Evolutionary conservation across 1,139 yeast genomes (phyloP), one percentile per base, ranked within the genome.

Genomic region (Scheffersomyces stambukii): DNA sequence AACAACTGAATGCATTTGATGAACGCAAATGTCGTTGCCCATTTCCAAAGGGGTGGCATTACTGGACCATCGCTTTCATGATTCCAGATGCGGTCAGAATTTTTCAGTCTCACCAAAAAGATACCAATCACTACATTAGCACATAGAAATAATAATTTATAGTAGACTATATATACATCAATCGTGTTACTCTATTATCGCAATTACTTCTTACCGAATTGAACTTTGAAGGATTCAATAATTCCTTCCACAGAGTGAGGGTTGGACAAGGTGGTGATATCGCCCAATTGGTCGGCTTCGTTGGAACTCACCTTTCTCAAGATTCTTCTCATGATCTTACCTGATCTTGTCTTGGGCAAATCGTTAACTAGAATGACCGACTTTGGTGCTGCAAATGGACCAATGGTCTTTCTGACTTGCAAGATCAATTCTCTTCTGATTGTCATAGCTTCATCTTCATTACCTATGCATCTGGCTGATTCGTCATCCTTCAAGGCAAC

Each of bases 301-400:
- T 83, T 76, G 31, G 91, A 75, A 26, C 91, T 79, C 39, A 91
- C 70, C 71, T 91, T 91, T 70, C 98, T 81, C 64, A 91, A 75
- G 48, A 91, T 84, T 70, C 98, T 84, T 74, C 98, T 83, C 95
- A 91, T 89, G 58, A 91, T 89, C 75, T 91, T 91, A 51, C 98
- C 98, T 17, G 96, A 86, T 68, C 98, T 78, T 19, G 98, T 91
- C 76, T 88, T 89, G 60, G 98, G 98, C 60, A 91, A 76, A 54
- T 91, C 98, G 36, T 73, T 75, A 33, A 91, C 96, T 40, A 88
- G 68, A 40, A 89, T 77, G 33, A 89, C 89, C 25, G 83, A 70
- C 67, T 89, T 89, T 58, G 98, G 98, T 35, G 97, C 95, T 24
- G 98, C 98, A 63, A 91, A 91, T 33, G 98, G 98, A 32, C 98